Evolutionary conservation across 108 stramenopile species (phyloP).

Genomic region (Cyclotella kingstonii): DNA sequence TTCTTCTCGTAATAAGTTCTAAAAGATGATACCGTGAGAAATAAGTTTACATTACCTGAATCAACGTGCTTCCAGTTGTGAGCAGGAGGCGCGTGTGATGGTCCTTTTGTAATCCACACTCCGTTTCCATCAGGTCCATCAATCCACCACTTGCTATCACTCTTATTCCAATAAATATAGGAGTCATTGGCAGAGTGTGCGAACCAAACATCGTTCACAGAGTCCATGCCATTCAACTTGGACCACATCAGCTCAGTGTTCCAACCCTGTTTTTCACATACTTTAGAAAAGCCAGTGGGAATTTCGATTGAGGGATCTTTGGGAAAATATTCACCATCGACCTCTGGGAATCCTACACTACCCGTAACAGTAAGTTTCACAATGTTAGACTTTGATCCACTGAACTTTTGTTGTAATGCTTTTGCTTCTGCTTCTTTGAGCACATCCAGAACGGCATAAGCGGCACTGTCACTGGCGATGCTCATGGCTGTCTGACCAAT

Average conservation of each 20-base stretch:
- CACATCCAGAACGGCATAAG: conserved; percentile 26
- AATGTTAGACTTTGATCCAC: conserved; percentile 27
- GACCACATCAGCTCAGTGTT: conserved; percentile 27
- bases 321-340: conserved; percentile 39
- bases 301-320: conserved; percentile 13
- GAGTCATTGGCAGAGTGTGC: conserved; percentile 43
- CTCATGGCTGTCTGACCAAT: conserved; percentile 18
- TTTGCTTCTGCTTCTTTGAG: conserved; percentile 13
- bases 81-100: conserved; percentile 40
- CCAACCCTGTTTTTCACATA: conserved; percentile 32
- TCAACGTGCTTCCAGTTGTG: conserved; percentile 22
- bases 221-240: conserved; percentile 25
- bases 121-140: conserved; percentile 48
- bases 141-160: conserved; percentile 50
- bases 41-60: neutral
- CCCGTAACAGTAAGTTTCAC: conserved; percentile 30
- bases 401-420: conserved; percentile 4
- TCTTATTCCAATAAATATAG: conserved; percentile 49
- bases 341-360: conserved; percentile 8
- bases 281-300: conserved; percentile 29
- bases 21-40: conserved; percentile 9
- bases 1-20: no score
- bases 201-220: conserved; percentile 26
- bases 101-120: conserved; percentile 40
- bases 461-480: conserved; percentile 31